These are phyloP conservation scores for Yamadazyma kanchanaburiensis DNA, from an alignment of 1,139 yeast genomes.

Conservation along the genomic window DNA sequence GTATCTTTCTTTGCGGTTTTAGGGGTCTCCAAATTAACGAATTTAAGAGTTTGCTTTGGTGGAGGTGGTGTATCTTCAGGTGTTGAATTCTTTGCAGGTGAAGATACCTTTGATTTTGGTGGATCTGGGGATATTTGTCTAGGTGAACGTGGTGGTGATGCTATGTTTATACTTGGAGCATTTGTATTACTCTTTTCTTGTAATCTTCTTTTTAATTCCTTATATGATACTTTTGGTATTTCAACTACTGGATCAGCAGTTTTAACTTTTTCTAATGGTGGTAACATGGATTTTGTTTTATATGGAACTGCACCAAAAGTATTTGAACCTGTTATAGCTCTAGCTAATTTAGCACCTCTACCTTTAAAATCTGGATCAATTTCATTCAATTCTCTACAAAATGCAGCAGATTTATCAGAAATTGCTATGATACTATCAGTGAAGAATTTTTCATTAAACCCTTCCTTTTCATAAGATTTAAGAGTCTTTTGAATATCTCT, in stretches of 20 bases:
- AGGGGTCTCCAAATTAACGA: slow-evolving; percentile 24
- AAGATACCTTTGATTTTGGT: neutral
- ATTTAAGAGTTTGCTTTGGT: slow-evolving; percentile 19
- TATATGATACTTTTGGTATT: slow-evolving; percentile 27
- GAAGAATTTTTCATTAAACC: slow-evolving; percentile 28
- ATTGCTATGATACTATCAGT: slow-evolving; percentile 27
- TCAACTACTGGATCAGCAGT: slow-evolving; percentile 5
- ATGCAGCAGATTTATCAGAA: slow-evolving; percentile 36
- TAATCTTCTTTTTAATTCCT: slow-evolving; percentile 34
- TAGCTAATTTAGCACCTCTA: slow-evolving; percentile 43
- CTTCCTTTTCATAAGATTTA: slow-evolving; percentile 12
- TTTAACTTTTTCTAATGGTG: slow-evolving; percentile 24
- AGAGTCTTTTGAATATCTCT: slow-evolving; percentile 20
- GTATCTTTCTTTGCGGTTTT: slow-evolving; percentile 7
- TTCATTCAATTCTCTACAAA: slow-evolving; percentile 35
- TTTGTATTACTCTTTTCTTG: slow-evolving; percentile 4
- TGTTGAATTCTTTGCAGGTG: slow-evolving; percentile 2
- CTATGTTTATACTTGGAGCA: slow-evolving; percentile 6
- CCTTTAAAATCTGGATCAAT: slow-evolving; percentile 43
- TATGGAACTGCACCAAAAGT: slow-evolving; percentile 38
- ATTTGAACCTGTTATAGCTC: slow-evolving; percentile 45
- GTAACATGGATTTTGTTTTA: slow-evolving; percentile 41
- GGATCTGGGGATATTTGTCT: slow-evolving; percentile 1
- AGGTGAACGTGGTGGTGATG: slow-evolving; percentile 9
- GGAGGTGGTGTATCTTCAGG: slow-evolving; percentile 11